Base-by-base conservation (phyloP, 2,329 filamentous ascomycete genomes). In the Didymella pinodella region DNA sequence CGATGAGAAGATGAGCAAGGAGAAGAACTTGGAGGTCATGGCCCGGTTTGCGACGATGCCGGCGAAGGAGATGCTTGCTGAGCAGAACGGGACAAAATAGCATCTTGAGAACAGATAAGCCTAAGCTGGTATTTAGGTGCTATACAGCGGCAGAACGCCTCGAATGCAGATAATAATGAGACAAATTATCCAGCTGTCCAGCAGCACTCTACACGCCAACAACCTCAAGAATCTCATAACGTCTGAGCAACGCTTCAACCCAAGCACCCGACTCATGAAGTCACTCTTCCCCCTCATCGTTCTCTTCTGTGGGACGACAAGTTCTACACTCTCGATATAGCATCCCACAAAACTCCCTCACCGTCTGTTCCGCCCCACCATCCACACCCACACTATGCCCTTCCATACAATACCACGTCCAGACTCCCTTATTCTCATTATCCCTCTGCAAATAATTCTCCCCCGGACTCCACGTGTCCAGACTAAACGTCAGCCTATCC, bases 21-120 rank as follows among this genome's bases (percentile, higher is more conserved):
- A 84, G 69, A 79, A 80, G 51, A 82, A 82, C 64, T 61, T 80
- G 57, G 77, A 79, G 65, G 82, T 82, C 16, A 83, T 84, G 83
- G 73, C 75, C 11, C 70, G 79, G 62, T 85, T 79, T 77, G 82
- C 82, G 26, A 85, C 82, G 7, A 72, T 84, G 57, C 76, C 81
- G 7, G 79, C 79, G 7, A 73, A 75, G 58, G 76, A 76, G 62
- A 76, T 79, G 75, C 61, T 72, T 52, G 62, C 59, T 47, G 70
- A 67, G 57, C 61, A 55, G 40, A 65, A 62, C 48, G 59, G 55
- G 32, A 59, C 8, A 40, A 57, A 59, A 34, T 40, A 51, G 25
- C 18, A 7, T 31, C 4, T 14, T n/a, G 34, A 14, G 4, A 11
- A 29, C 22, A 29, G 28, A 11, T n/a, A 36, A n/a, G 14, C 6